Evolutionary conservation across 2,329 filamentous ascomycete species (phyloP).

Genomic region (Epichloe typhina): DNA sequence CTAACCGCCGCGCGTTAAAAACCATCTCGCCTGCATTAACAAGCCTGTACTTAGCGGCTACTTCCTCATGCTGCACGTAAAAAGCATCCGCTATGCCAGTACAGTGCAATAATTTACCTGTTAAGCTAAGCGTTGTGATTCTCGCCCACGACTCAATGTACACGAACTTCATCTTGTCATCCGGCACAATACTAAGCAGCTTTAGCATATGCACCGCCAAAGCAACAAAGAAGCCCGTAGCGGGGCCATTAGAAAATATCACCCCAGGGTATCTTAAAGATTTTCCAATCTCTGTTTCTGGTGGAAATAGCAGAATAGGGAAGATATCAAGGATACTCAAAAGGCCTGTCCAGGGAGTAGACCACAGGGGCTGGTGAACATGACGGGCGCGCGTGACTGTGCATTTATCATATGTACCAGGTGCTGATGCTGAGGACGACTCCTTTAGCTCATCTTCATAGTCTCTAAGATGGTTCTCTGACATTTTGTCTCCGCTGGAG

Average conservation of each 20-base stretch:
- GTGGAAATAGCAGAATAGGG: constrained; percentile 34
- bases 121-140: constrained; percentile 69
- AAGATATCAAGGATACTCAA: constrained; percentile 52
- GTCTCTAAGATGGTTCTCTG: constrained; percentile 52
- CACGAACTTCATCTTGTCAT: constrained; percentile 53
- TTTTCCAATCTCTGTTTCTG: constrained; percentile 10
- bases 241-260: constrained; percentile 79
- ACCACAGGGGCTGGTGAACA: constrained; percentile 69
- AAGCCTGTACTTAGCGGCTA: constrained; percentile 36
- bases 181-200: constrained; percentile 29
- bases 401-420: constrained; percentile 48
- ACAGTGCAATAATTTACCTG: constrained; percentile 59
- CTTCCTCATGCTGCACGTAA: constrained; percentile 64
- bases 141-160: constrained; percentile 93
- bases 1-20: constrained; percentile 21
- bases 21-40: constrained; percentile 26
- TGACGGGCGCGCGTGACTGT: constrained; percentile 62
- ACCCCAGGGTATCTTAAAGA: constrained; percentile 48
- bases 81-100: constrained; percentile 58
- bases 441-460: constrained; percentile 23
- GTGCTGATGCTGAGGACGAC: constrained; percentile 10
- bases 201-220: constrained; percentile 36
- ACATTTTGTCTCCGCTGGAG: constrained; percentile 59
- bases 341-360: constrained; percentile 56
- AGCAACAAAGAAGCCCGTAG: constrained; percentile 67